phyloP scores from a whole-genome alignment of 441 rosid species.

The Breynia disticha region DNA sequence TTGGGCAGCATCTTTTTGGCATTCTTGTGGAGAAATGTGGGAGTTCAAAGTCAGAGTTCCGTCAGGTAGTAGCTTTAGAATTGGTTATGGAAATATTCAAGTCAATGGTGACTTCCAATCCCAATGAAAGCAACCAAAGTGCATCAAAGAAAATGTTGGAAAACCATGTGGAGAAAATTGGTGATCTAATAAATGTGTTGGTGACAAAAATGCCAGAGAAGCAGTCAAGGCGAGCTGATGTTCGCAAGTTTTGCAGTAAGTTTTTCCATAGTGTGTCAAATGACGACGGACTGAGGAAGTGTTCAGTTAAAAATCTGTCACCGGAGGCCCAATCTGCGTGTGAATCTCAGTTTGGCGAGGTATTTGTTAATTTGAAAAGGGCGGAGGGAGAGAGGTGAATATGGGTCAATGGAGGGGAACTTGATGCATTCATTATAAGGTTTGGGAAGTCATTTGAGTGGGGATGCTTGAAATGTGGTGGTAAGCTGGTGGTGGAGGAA shows the following conservation, averaged over 20 bases:
- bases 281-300: slow-evolving; percentile 38
- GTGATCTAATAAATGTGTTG: slow-evolving; percentile 43
- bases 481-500: too few species aligned
- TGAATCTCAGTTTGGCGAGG: slow-evolving; percentile 57
- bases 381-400: too few species aligned
- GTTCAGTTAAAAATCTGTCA: slow-evolving; percentile 46
- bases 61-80: slow-evolving; percentile 73
- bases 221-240: slow-evolving; percentile 59
- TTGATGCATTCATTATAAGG: too few species aligned
- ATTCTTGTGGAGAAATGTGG: slow-evolving; percentile 58
- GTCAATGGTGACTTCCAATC: slow-evolving; percentile 34
- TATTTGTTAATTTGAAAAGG: slow-evolving; percentile 46
- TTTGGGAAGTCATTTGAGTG: too few species aligned
- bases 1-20: slow-evolving; percentile 48
- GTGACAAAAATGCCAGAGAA: slow-evolving; percentile 64
- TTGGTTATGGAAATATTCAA: slow-evolving; percentile 58
- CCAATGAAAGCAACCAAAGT: slow-evolving; percentile 31
- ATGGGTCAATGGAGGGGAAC: too few species aligned
- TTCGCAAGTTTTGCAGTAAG: slow-evolving; percentile 61
- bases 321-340: slow-evolving; percentile 54
- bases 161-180: slow-evolving; percentile 36
- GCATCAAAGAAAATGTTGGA: slow-evolving; percentile 46
- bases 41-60: slow-evolving; percentile 55
- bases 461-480: too few species aligned
- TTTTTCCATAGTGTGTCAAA: slow-evolving; percentile 47